Evolutionary conservation across 495 filamentous ascomycete species (phyloP).

Genomic region (Penicillium cataractarum): DNA sequence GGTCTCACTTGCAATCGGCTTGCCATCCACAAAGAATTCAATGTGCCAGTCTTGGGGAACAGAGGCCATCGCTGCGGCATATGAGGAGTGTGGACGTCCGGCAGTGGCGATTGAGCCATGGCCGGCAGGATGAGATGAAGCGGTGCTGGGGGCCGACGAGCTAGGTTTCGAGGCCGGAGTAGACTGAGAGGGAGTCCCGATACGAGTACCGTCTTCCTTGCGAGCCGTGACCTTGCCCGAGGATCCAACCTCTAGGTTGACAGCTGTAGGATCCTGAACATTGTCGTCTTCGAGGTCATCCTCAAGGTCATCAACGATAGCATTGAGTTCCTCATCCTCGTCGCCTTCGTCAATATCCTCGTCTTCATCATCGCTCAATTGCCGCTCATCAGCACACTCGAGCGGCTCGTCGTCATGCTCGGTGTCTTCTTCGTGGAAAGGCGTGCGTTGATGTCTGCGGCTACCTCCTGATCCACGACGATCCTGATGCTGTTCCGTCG

Average conservation of each 20-base stretch:
- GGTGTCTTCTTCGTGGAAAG: constrained; percentile 58
- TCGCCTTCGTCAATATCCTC: constrained; percentile 70
- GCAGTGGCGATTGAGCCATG: constrained; percentile 47
- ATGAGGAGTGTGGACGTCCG: constrained; percentile 63
- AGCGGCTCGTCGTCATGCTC: constrained; percentile 64
- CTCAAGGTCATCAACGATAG: constrained; percentile 88
- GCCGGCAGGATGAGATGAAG: constrained; percentile 35
- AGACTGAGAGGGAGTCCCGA: constrained; percentile 80
- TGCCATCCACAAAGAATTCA: constrained; percentile 87
- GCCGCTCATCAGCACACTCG: constrained; percentile 94
- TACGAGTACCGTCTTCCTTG: constrained; percentile 90
- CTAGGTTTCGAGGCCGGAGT: constrained; percentile 54
- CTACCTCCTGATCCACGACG: constrained; percentile 40
- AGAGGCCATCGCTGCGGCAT: constrained; percentile 73
- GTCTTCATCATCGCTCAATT: constrained; percentile 75
- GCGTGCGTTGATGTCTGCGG: constrained; percentile 55
- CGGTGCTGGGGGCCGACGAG: constrained; percentile 41
- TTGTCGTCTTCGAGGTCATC: constrained; percentile 80
- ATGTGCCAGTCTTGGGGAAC: constrained; percentile 97
- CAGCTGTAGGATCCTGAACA: constrained; percentile 77
- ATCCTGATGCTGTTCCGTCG: constrained; percentile 28
- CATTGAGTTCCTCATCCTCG: constrained; percentile 72
- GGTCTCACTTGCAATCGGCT: constrained; percentile 84
- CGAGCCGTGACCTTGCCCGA: constrained; percentile 94
- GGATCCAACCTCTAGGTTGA: constrained; percentile 89